Conservation (phyloP, 805 yeast species). For the Zygosaccharomyces bailii region DNA sequence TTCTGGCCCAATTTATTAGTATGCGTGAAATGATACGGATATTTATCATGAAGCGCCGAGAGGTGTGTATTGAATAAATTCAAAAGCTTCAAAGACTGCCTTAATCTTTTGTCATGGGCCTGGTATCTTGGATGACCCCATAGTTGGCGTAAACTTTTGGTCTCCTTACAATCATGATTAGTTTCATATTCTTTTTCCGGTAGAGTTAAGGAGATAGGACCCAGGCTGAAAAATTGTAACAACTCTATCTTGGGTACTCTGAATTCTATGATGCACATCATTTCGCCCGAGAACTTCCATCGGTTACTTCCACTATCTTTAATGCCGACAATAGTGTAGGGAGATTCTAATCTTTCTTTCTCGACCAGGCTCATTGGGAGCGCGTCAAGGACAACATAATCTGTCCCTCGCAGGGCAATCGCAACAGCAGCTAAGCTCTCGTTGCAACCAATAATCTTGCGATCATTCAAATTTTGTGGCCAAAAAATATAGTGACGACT, state of each 20-base stretch:
- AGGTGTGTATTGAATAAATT: conserved; percentile 26
- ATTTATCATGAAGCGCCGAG: conserved; percentile 17
- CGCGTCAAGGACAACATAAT: conserved; percentile 25
- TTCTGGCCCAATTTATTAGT: conserved; percentile 10
- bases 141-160: conserved; percentile 13
- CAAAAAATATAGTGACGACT: conserved; percentile 22
- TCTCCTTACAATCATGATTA: conserved; percentile 24
- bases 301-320: background rate
- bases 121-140: conserved; percentile 17
- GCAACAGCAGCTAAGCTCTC: conserved; percentile 12
- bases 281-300: conserved; percentile 16
- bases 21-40: conserved; percentile 13
- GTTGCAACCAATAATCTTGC: background rate
- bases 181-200: conserved; percentile 30
- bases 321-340: conserved; percentile 18
- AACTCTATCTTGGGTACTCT: conserved; percentile 66
- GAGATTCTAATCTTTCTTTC: conserved; percentile 9
- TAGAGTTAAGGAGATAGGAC: conserved; percentile 65
- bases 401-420: conserved; percentile 20
- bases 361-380: conserved; percentile 9
- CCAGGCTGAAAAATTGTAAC: conserved; percentile 72
- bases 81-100: conserved; percentile 21
- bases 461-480: conserved; percentile 21
- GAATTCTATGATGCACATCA: conserved; percentile 46
- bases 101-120: conserved; percentile 13